A percentile compares a stretch with the other conserved stretches of the same genome.
These are phyloP conservation scores for Neurospora sp. DNA, from an alignment of 495 filamentous ascomycete genomes.

Conservation along the genomic window DNA sequence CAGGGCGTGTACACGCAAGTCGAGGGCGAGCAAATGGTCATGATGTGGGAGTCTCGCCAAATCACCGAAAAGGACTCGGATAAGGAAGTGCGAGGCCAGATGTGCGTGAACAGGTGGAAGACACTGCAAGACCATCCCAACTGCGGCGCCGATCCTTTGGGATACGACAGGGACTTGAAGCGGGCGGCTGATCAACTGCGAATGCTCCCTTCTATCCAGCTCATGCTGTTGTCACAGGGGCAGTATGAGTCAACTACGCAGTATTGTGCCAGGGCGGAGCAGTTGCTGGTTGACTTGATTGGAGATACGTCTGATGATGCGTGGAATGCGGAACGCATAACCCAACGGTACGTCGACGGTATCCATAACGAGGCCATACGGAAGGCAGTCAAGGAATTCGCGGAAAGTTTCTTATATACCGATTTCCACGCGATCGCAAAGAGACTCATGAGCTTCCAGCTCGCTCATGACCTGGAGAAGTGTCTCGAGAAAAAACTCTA, in stretches of 20 bases:
- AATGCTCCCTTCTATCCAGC: conserved; percentile 35
- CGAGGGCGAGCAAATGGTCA: conserved; percentile 39
- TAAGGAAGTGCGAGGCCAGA: conserved; percentile 25
- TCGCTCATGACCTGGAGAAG: conserved; percentile 37
- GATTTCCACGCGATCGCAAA: conserved; percentile 24
- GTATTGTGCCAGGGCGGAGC: conserved; percentile 32
- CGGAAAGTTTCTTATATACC: conserved; percentile 3
- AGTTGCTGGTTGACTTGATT: conserved; percentile 27
- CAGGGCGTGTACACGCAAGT: conserved; percentile 34
- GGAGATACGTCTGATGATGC: conserved; percentile 7
- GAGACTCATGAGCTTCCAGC: conserved; percentile 37
- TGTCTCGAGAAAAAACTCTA: conserved; percentile 35
- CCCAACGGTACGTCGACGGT: conserved; percentile 35
- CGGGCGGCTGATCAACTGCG: conserved; percentile 31
- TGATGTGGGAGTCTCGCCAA: conserved; percentile 33
- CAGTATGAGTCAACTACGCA: conserved; percentile 32
- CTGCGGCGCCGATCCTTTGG: conserved; percentile 27
- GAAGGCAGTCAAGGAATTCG: conserved; percentile 27
- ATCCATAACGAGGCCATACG: conserved; percentile 28
- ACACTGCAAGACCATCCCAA: conserved; percentile 22
- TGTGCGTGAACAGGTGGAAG: conserved; percentile 29
- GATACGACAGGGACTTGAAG: conserved; percentile 39
- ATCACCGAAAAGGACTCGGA: conserved; percentile 22
- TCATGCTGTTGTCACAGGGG: conserved; percentile 36
- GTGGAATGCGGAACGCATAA: conserved; percentile 13